A percentile compares a stretch with the other conserved stretches of the same genome.
phyloP scores from a whole-genome alignment of 1,284 basidiomycete species.

The Cryptococcus sp. region DNA sequence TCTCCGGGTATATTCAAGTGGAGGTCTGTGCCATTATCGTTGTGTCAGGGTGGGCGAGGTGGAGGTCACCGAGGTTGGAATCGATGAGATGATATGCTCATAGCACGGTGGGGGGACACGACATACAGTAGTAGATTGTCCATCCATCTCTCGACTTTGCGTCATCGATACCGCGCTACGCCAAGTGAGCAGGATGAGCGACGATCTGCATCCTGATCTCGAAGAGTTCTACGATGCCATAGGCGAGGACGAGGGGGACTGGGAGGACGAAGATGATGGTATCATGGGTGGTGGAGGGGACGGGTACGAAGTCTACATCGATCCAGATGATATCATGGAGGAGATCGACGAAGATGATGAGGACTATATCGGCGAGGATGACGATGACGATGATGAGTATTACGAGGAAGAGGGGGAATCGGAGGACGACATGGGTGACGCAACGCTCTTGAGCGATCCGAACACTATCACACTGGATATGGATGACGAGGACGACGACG shows the following conservation, averaged over 20 bases:
- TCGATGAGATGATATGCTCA: background rate
- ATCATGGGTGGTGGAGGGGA: background rate
- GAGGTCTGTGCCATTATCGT: background rate
- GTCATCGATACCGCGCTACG: background rate
- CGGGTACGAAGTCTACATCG: constrained; percentile 31
- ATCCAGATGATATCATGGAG: constrained; percentile 24
- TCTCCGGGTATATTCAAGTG: background rate
- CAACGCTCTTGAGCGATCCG: constrained; percentile 5
- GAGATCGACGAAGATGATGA: constrained; percentile 25
- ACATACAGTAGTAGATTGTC: background rate
- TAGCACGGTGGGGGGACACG: background rate
- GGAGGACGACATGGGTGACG: constrained; percentile 23
- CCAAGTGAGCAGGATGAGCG: constrained; percentile 18
- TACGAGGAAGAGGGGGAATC: constrained; percentile 4
- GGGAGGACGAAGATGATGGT: constrained; percentile 16
- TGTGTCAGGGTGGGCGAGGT: background rate
- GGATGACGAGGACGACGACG: constrained; percentile 25
- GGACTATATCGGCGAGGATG: constrained; percentile 23
- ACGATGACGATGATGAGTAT: constrained; percentile 24
- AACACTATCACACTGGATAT: constrained; percentile 28
- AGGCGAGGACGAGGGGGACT: constrained; percentile 18
- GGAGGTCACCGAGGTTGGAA: background rate
- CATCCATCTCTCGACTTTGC: background rate
- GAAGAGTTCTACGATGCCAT: constrained; percentile 28
- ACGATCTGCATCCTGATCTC: constrained; percentile 24